A percentile compares a stretch with the other conserved stretches of the same genome.
These are phyloP conservation scores for Arachis monticola DNA, from an alignment of 331 rosid genomes.

Conservation along the genomic window DNA sequence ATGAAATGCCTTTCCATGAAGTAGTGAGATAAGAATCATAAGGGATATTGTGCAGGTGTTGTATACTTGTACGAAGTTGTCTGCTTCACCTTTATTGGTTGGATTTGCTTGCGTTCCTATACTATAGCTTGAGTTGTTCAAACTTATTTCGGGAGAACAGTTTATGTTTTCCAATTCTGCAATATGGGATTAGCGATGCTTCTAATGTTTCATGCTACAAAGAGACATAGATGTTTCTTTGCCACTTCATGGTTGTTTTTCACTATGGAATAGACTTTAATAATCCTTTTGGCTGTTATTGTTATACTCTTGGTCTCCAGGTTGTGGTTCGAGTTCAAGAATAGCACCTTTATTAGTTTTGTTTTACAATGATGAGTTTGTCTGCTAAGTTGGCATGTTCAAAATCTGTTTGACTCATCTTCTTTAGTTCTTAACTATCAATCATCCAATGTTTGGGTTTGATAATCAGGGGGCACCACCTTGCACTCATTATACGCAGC, in stretches of 20 bases:
- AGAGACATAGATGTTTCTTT: slow-evolving; percentile 19
- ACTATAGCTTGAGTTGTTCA: slow-evolving; percentile 24
- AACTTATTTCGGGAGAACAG: slow-evolving; percentile 6
- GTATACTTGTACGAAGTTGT: slow-evolving; percentile 15
- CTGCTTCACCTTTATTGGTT: slow-evolving; percentile 1
- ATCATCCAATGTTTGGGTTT: slow-evolving; percentile 44
- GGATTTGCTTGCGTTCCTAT: slow-evolving; percentile 8
- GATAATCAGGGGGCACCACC: slow-evolving; percentile 82
- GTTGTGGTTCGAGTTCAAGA: slow-evolving; percentile 27
- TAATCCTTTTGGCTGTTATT: slow-evolving; percentile 29
- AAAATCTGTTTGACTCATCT: slow-evolving; percentile 11
- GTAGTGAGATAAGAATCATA: slow-evolving; percentile 1
- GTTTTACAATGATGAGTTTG: slow-evolving; percentile 20
- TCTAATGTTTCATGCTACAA: slow-evolving; percentile 3
- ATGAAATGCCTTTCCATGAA: slow-evolving; percentile 22
- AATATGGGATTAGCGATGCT: slow-evolving; percentile 14
- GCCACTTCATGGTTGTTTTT: slow-evolving; percentile 12
- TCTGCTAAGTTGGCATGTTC: slow-evolving; percentile 2
- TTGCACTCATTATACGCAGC: slow-evolving; percentile 86
- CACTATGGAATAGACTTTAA: background rate
- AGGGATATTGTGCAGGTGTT: background rate
- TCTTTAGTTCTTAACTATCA: slow-evolving; percentile 22
- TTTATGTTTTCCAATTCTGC: slow-evolving; percentile 2
- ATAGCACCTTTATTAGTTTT: slow-evolving; percentile 15
- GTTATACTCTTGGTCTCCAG: slow-evolving; percentile 22